phyloP scores from a whole-genome alignment of 805 yeast genomes.

The Citeromyces nyonsensis region DNA sequence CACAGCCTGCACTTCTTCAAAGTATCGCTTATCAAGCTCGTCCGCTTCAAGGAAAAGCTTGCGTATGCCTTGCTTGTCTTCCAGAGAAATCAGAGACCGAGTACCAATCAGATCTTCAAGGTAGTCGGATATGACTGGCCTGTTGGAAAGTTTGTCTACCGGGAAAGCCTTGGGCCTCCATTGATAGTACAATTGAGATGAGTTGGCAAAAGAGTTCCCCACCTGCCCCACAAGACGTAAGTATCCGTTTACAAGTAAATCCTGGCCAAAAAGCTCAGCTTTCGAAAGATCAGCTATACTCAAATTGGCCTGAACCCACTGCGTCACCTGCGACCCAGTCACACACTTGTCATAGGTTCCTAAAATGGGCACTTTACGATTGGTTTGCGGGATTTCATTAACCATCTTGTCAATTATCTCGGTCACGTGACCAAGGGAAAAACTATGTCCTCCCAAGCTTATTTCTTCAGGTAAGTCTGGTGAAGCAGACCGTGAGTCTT shows the following conservation, averaged over 20 bases:
- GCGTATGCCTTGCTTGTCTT: constrained; percentile 34
- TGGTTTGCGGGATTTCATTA: constrained; percentile 30
- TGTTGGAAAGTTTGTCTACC: neutral
- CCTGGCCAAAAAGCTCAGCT: constrained; percentile 68
- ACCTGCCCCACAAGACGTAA: constrained; percentile 52
- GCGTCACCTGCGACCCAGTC: constrained; percentile 43
- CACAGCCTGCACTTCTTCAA: constrained; percentile 33
- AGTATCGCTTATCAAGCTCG: constrained; percentile 40
- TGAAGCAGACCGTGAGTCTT: neutral
- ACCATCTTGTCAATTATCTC: constrained; percentile 26
- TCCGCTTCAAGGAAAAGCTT: constrained; percentile 42
- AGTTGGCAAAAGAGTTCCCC: constrained; percentile 47
- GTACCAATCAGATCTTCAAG: constrained; percentile 4
- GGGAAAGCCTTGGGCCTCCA: constrained; percentile 59
- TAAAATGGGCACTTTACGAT: constrained; percentile 50
- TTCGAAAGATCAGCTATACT: constrained; percentile 27
- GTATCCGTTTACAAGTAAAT: constrained; percentile 43
- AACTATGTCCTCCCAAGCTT: neutral
- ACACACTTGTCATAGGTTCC: constrained; percentile 52
- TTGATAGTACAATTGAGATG: constrained; percentile 61
- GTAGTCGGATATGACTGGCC: constrained; percentile 2
- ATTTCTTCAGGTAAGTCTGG: constrained; percentile 2
- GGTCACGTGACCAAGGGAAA: constrained; percentile 13
- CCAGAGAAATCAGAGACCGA: constrained; percentile 2
- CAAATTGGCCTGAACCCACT: constrained; percentile 38